Base-by-base conservation (phyloP, 2,329 filamentous ascomycete genomes). In the Grosmannia clavigera region DNA sequence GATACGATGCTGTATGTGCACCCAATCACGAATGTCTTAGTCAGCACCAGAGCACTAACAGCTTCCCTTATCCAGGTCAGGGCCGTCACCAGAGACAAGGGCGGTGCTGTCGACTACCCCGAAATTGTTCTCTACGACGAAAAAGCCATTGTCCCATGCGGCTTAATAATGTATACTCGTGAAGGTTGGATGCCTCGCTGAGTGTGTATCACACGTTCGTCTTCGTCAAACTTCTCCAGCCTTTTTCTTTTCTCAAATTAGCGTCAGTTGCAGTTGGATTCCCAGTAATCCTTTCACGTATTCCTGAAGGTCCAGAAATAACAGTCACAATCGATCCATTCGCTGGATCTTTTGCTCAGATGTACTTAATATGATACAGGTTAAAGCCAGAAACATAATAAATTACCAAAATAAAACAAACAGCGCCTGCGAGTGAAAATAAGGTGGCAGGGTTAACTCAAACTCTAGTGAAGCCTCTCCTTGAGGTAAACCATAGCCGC, bases 401-500 rank as follows among this genome's bases (percentile, higher is more conserved):
- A 2, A 19, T 50, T 27, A 38, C 14, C 57, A 57, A 57, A 33
- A 27, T n/a, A 53, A 29, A 25, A 25, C 2, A 35, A 35, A 10
- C 33, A 35, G 33, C 33, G 9, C 33, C 27, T 52, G 6, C 40
- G 19, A n/a, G 19, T 40, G 1, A 43, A 29, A 57, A 12, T 14
- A 7, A 31, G 7, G 31, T 31, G 31, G 5, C 31, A 31, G 31
- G 31, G 35, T 38, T 29, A 16, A 52, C 19, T 29, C 19, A 35
- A 7, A 14, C 10, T 10, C 53, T 54, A 72, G 66, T 85, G 82
- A 57, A 86, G 68, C 62, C 81, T 80, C 70, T 88, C 84, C 66
- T 81, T 81, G 66, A 89, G 72, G 63, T 85, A 81, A 4, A 90
- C 80, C 53, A 85, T 76, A 1, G 86, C 82, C 12, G 83, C 81